Evolutionary conservation across 192 early-diverging fungal genomes (phyloP).

Genomic region (Paraglomus brasilianum): DNA sequence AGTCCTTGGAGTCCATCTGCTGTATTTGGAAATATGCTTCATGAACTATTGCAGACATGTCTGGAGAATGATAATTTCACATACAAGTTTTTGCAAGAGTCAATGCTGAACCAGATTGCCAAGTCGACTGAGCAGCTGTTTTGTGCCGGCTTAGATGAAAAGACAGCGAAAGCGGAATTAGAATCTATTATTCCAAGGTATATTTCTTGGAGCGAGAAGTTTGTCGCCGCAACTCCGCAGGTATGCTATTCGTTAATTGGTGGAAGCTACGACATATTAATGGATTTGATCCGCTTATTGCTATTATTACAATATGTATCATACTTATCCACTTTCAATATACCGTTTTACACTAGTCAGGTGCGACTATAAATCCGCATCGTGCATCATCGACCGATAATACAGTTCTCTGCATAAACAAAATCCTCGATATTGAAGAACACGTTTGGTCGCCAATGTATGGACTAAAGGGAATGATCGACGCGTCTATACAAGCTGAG

Average conservation of each 20-base stretch:
- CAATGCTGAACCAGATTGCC: constrained; percentile 53
- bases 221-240: constrained; percentile 37
- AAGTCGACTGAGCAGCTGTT: constrained; percentile 68
- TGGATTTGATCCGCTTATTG: not conserved
- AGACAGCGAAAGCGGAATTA: constrained; percentile 14
- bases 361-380: not conserved
- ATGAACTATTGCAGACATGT: constrained; percentile 74
- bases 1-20: constrained; percentile 50
- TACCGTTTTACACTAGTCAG: constrained; percentile 25
- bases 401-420: constrained; percentile 52
- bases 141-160: constrained; percentile 59
- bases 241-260: too few species aligned
- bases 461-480: constrained; percentile 92
- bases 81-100: constrained; percentile 40
- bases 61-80: constrained; percentile 63
- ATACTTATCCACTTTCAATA: constrained; percentile 18
- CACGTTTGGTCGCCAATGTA: constrained; percentile 88
- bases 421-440: constrained; percentile 87
- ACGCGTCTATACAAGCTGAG: constrained; percentile 61
- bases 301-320: not conserved
- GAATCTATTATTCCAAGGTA: not conserved
- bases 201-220: constrained; percentile 31
- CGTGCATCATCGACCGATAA: not conserved
- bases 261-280: not conserved
- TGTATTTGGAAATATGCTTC: constrained; percentile 79